These are phyloP conservation scores for Viridothelium virens DNA, from an alignment of 495 filamentous ascomycete genomes.

Conservation along the genomic window DNA sequence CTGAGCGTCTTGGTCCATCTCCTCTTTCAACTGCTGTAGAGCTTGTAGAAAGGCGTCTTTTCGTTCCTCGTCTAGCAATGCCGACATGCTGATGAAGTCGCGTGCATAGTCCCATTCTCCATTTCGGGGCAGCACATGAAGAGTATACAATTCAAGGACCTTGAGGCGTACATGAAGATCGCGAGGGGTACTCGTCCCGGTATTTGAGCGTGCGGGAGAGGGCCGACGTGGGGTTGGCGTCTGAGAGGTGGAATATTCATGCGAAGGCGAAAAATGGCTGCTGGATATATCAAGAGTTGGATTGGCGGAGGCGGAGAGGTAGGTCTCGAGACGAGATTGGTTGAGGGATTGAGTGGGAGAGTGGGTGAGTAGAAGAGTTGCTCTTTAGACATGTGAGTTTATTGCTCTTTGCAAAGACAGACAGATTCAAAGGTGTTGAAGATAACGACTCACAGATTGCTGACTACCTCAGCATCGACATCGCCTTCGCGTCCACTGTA, in stretches of 20 bases:
- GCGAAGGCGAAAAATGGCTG: constrained; percentile 31
- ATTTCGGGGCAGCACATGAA: constrained; percentile 85
- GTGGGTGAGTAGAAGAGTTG: constrained; percentile 80
- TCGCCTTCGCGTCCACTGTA: constrained; percentile 81
- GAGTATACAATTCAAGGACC: constrained; percentile 85
- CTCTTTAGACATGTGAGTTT: constrained; percentile 40
- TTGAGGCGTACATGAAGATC: constrained; percentile 61
- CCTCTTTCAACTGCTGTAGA: constrained; percentile 50
- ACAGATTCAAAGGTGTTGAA: not conserved
- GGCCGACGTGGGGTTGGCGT: constrained; percentile 18
- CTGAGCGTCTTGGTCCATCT: constrained; percentile 67
- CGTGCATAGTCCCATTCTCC: constrained; percentile 90
- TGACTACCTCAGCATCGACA: constrained; percentile 90
- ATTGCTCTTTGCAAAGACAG: not conserved
- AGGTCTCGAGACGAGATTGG: constrained; percentile 82
- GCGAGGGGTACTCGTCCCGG: constrained; percentile 49
- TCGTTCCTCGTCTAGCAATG: constrained; percentile 84
- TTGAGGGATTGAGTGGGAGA: constrained; percentile 72
- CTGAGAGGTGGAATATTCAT: constrained; percentile 26
- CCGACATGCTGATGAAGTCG: constrained; percentile 76
- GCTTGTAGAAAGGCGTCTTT: constrained; percentile 77
- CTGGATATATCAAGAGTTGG: constrained; percentile 55
- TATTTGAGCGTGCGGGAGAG: constrained; percentile 16
- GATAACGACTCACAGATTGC: constrained; percentile 63
- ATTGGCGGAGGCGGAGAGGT: constrained; percentile 67